Base-by-base conservation (phyloP, 345 rosid species). In the Clausena lansium region DNA sequence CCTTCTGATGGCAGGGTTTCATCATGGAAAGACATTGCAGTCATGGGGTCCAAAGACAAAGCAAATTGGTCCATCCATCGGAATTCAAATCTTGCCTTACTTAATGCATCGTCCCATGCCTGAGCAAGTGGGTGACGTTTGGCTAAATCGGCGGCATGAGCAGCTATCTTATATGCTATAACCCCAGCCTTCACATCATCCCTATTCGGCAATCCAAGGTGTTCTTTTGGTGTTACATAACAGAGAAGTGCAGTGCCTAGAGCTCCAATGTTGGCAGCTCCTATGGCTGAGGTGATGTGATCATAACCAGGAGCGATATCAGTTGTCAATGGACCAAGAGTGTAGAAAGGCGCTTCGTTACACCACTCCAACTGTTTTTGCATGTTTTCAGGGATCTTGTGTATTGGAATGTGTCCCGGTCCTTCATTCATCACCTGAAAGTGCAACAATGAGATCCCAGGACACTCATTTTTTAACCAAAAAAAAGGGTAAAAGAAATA, bases 11-110 rank as follows among this genome's bases (percentile, higher is more conserved):
- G 99, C 68, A 97, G 86, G 41, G 98, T 97, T 84, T 97, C 99
- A 71, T 94, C 98, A 81, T 97, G 99, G 92, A 90, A 97, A 52
- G 97, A 90, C 98, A 91, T 91, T 47, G 98, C 99, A 25, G 98
- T 97, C 96, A 91, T 89, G 22, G 98, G 99, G 86, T 97, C 99
- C 88, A 97, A 79, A 1, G 99, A 92, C 72, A 97, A 83, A 66
- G 99, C 98, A 89, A 97, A 97, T 76, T 97, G 99, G 80, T 97
- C 99, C 94, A 91, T 88, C 98, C 99, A 97, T 71, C 97, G 87
- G 83, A 97, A 94, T 86, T 97, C 98, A 76, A 94, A 97, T 81
- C 98, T 88, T 0, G 99, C 98, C 76, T 93, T 94, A 90, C 98
- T 94, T 84, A 94, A 76, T 8, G 98, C 92, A 88, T 97, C 98